Evolutionary conservation across 108 stramenopile genomes (phyloP).

Genomic region (Nitzschia sp.): DNA sequence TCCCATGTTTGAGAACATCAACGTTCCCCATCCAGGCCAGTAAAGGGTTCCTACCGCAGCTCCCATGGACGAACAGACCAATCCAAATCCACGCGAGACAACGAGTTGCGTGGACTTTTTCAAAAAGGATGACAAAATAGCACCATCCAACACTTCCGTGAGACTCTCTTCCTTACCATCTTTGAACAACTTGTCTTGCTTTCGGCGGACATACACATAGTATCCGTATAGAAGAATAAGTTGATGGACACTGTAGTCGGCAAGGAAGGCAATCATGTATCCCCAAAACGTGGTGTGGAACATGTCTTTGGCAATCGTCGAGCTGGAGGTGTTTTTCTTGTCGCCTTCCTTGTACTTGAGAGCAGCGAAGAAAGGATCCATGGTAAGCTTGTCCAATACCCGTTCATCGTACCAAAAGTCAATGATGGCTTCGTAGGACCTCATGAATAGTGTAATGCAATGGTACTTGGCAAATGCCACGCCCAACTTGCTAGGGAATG

Average conservation of each 20-base stretch:
- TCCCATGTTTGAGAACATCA: slow-evolving; percentile 42
- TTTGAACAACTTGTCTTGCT: slow-evolving; percentile 1
- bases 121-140: slow-evolving; percentile 31
- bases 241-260: slow-evolving; percentile 63
- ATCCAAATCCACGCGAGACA: slow-evolving; percentile 36
- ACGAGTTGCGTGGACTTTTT: slow-evolving; percentile 33
- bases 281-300: slow-evolving; percentile 40
- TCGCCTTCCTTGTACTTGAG: slow-evolving; percentile 9
- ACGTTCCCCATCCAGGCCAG: slow-evolving; percentile 52
- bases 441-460: slow-evolving; percentile 41
- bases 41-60: slow-evolving; percentile 43
- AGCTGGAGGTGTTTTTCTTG: background rate
- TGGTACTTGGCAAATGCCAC: slow-evolving; percentile 55
- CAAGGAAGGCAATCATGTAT: slow-evolving; percentile 49
- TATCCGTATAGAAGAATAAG: slow-evolving; percentile 52
- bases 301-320: slow-evolving; percentile 33
- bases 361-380: slow-evolving; percentile 48
- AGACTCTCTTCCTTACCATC: slow-evolving; percentile 2
- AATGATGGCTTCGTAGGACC: slow-evolving; percentile 50
- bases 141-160: slow-evolving; percentile 13
- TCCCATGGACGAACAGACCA: slow-evolving; percentile 37
- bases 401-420: slow-evolving; percentile 7
- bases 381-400: slow-evolving; percentile 46
- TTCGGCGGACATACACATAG: slow-evolving; percentile 41
- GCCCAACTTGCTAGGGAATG: slow-evolving; percentile 37